Evolutionary conservation across 2,329 filamentous ascomycete species (phyloP), one percentile per base, ranked within the genome.

Genomic region (Teratosphaeria zuluensis): DNA sequence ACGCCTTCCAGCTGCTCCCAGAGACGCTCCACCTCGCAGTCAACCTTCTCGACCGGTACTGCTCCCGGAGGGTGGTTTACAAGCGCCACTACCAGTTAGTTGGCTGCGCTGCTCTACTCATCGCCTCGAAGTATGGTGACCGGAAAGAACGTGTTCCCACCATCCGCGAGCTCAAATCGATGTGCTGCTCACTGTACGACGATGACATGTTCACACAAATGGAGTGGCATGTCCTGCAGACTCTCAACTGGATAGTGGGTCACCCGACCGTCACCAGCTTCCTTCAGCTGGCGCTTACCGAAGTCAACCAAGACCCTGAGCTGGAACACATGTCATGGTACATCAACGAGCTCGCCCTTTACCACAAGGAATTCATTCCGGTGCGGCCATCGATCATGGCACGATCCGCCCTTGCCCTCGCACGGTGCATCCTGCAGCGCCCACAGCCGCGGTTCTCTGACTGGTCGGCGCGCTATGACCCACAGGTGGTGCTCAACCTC

Each of bases 121-220:
- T 99, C 70, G 92, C 94, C 65, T 90, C 94, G 75, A 99, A 99
- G 81, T 99, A 97, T 72, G 92, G 92, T 59, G 94, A 99, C 77
- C 92, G 94, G 80, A 99, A 99, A 80, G 94, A 99, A 72, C 86
- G 92, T 56, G 94, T 99, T n/a, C 94, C 94, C 4, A 94, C 95
- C 64, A 95, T 99, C 72, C 86, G 90, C 72, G 94, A 99, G 74
- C 81, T 99, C 64, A 96, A 96, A 82, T 95, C 92, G 66, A 97
- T 99, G 94, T 99, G 94, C 82, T 97, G 94, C 77, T 92, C 89
- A 42, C 83, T 97, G 46, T 99, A 99, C 77, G 94, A 99, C 69
- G 91, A 96, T 55, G 92, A 96, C 77, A 99, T 99, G 94, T 99
- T 99, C 78, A 92, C 92, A 11, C 94, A 99, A 76, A 99, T 99